Conservation (phyloP, 208 protist species). For the Spongospora subterranea region DNA sequence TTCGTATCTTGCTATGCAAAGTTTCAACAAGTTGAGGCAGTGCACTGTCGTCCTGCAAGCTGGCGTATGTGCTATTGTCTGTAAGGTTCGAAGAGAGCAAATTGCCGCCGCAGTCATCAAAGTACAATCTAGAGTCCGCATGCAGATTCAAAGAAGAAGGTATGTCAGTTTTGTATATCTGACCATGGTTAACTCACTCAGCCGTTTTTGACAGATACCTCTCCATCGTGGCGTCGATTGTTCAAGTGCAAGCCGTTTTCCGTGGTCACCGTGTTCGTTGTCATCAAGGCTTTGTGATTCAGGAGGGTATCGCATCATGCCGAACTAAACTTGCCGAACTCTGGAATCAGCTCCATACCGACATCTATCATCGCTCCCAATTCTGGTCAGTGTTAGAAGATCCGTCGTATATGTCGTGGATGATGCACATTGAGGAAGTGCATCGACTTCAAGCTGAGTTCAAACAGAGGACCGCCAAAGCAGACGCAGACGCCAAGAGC, state of each 20-base stretch:
- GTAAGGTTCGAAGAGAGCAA: not conserved
- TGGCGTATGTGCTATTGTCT: not conserved
- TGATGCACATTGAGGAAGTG: constrained; percentile 53
- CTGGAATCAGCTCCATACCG: not conserved
- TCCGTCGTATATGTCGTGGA: constrained; percentile 43
- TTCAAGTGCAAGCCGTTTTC: not conserved
- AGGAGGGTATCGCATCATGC: constrained; percentile 40
- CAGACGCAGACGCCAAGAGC: not conserved
- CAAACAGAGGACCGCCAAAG: not conserved
- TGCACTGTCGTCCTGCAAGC: not conserved
- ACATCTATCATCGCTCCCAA: not conserved
- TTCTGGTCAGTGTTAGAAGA: constrained; percentile 6
- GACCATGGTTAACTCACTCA: not conserved
- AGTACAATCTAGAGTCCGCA: not conserved
- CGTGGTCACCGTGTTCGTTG: not conserved
- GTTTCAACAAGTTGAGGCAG: not conserved
- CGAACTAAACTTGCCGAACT: not conserved
- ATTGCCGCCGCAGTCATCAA: not conserved
- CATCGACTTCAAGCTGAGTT: not conserved
- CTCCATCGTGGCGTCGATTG: not conserved
- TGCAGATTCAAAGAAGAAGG: constrained; percentile 27
- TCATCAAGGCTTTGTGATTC: not conserved
- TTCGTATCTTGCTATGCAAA: not conserved
- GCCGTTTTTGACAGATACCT: not conserved
- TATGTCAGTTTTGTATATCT: not conserved